Evolutionary conservation across 805 yeast genomes (phyloP).

Genomic region (Maudiozyma serrabonitensis): DNA sequence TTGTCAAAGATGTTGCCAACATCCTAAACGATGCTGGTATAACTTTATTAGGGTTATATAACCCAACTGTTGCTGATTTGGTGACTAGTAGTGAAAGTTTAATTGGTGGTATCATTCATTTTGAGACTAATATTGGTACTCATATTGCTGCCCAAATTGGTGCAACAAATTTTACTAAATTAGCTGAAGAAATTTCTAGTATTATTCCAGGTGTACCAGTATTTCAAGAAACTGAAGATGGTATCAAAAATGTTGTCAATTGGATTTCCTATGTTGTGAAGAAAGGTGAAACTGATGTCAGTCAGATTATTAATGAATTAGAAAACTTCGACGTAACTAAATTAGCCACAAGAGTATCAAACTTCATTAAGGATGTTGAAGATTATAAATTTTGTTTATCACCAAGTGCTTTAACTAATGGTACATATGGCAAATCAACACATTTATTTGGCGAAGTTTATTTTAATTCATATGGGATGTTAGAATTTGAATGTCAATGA

Average conservation of each 20-base stretch:
- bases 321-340: not conserved
- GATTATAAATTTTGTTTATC: not conserved
- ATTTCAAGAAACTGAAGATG: not conserved
- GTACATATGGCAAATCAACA: not conserved
- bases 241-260: not conserved
- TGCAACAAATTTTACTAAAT: not conserved
- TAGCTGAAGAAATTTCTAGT: not conserved
- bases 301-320: not conserved
- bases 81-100: not conserved
- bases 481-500: not conserved
- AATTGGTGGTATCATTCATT: not conserved
- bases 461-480: not conserved
- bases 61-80: not conserved
- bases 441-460: not conserved
- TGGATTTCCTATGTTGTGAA: not conserved
- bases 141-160: not conserved
- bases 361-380: not conserved
- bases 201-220: not conserved
- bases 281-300: not conserved
- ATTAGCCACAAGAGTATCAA: not conserved
- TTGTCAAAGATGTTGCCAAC: not conserved
- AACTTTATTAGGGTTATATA: not conserved
- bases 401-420: not conserved
- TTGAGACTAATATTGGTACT: not conserved
- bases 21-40: not conserved